Conservation (phyloP, 2,329 filamentous ascomycete genomes). For the Cladosporium phlei region DNA sequence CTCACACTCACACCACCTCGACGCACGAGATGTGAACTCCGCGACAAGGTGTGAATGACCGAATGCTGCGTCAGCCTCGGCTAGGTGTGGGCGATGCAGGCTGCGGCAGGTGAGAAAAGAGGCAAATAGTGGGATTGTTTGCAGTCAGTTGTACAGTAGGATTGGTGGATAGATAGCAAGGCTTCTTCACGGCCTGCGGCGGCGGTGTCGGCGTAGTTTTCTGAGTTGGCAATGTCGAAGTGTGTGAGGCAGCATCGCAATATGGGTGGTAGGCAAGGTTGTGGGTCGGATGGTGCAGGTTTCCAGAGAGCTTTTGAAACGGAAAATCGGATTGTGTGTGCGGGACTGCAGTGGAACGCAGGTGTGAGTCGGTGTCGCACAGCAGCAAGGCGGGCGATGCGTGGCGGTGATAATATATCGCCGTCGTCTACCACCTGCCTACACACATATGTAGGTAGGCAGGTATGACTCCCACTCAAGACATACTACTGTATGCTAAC, state of each 20-base stretch:
- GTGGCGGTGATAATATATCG: conserved; percentile 4
- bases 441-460: background rate
- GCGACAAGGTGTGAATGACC: conserved; percentile 6
- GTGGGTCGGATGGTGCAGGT: background rate
- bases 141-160: too few relatives aligned
- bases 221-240: conserved; percentile 9
- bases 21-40: conserved; percentile 12
- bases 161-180: too few relatives aligned
- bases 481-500: too few relatives aligned
- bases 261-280: conserved; percentile 4
- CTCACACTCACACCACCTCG: conserved; percentile 13
- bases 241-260: conserved; percentile 12
- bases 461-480: conserved; percentile 9
- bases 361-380: conserved; percentile 8
- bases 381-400: too few relatives aligned
- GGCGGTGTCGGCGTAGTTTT: conserved; percentile 12
- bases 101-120: background rate
- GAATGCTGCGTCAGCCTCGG: conserved; percentile 10
- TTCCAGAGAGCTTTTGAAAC: background rate
- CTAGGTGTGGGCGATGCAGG: background rate
- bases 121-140: too few relatives aligned
- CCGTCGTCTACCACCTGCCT: too few relatives aligned
- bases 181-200: conserved; percentile 10
- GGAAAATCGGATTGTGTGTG: conserved; percentile 6
- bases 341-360: conserved; percentile 10